Base-by-base conservation (phyloP, 805 yeast species). In the Wickerhamomyces xylosicus region DNA sequence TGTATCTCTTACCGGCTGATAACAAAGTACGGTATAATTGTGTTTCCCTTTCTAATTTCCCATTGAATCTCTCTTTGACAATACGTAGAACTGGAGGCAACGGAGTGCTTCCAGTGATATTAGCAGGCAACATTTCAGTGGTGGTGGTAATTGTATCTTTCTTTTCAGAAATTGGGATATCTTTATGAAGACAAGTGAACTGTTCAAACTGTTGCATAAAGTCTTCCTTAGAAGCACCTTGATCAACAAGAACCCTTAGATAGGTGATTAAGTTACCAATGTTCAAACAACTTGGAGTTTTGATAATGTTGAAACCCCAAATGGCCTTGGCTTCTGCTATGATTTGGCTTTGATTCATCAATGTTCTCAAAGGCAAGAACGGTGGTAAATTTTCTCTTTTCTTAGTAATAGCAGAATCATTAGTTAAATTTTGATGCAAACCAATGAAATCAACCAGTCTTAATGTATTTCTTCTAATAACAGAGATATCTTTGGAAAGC, bases 251-350 rank as follows among this genome's bases (percentile, higher is more conserved):
- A 22, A 78, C 67, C 39, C 67, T 67, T 46, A 85, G 55, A 47
- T 66, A 79, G 5, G 77, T 62, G 28, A 74, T 70, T 14, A 78
- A 62, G 6, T 66, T 53, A 19, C 66, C 63, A 1, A 48, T 49
- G 22, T 62, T 66, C 10, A 82, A 57, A 20, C 63, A 57, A 0
- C 58, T 48, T 0, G 79, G 79, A 34, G 62, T 56, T 27, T 56
- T 52, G 17, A 69, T 55, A 19, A 74, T 42, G 13, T 74, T 61
- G 48, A 68, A 77, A 2, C 71, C 69, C 78, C 94, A 74, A 5
- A 90, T 41, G 0, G 97, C 97, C 42, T 75, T 69, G 0, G 90
- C 75, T 58, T 90, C 97, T 0, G 80, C 77, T 33, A 82, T 39
- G 1, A 85, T 59, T 44, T 76, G 69, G 18, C 63, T 52, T 13